A percentile compares a stretch with the other conserved stretches of the same genome.
Evolutionary conservation across 805 yeast genomes (phyloP).

Genomic region (Kuraishia capsulata): DNA sequence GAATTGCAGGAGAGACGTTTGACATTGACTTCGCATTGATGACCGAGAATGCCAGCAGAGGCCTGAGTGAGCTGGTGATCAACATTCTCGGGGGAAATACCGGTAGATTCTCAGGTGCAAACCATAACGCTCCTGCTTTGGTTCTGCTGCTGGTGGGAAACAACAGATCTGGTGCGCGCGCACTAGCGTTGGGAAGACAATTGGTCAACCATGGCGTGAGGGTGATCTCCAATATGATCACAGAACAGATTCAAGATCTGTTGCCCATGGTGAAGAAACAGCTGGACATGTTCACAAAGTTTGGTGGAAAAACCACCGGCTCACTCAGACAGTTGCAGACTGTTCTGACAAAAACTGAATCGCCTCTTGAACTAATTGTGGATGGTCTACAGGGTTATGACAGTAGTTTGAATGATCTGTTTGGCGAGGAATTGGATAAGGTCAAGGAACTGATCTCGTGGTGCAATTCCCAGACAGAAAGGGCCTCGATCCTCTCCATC

Average conservation of each 20-base stretch:
- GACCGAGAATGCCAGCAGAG: slow-evolving; percentile 62
- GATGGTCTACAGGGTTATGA: slow-evolving; percentile 87
- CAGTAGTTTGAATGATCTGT: slow-evolving; percentile 52
- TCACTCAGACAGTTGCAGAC: slow-evolving; percentile 25
- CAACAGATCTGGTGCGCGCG: slow-evolving; percentile 64
- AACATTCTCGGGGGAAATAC: slow-evolving; percentile 61
- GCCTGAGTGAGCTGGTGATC: slow-evolving; percentile 50
- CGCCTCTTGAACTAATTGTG: slow-evolving; percentile 70
- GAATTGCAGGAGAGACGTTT: slow-evolving; percentile 44
- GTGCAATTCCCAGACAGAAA: slow-evolving; percentile 44
- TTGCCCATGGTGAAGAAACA: slow-evolving; percentile 31
- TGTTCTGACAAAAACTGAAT: slow-evolving; percentile 38
- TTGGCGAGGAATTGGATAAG: slow-evolving; percentile 28
- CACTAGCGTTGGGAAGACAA: slow-evolving; percentile 73
- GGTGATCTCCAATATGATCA: slow-evolving; percentile 43
- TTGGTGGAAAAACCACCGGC: slow-evolving; percentile 62
- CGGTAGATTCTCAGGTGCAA: slow-evolving; percentile 46
- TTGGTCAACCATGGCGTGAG: slow-evolving; percentile 66
- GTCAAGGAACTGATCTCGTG: slow-evolving; percentile 47
- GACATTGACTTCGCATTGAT: slow-evolving; percentile 35
- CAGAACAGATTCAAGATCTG: slow-evolving; percentile 17
- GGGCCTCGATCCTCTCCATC: slow-evolving; percentile 47
- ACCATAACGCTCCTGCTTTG: slow-evolving; percentile 75
- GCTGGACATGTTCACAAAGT: slow-evolving; percentile 41
- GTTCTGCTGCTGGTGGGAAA: slow-evolving; percentile 68